A percentile compares a stretch with the other conserved stretches of the same genome.
phyloP scores from a whole-genome alignment of 345 rosid genomes.

The Camelina neglecta region DNA sequence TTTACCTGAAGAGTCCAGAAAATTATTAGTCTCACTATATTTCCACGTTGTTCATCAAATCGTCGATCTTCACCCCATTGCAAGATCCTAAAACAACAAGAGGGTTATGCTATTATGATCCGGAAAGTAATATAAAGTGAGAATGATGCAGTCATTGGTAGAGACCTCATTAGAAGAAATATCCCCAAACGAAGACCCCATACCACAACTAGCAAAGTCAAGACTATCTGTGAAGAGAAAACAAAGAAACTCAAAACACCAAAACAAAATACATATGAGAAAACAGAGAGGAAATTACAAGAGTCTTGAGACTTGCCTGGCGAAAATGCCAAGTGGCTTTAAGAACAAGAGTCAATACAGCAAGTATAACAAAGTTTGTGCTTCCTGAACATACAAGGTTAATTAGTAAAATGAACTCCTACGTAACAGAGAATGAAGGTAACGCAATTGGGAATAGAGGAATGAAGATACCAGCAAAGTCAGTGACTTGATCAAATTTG shows the following conservation, averaged over 20 bases:
- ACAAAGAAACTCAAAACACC: conserved; percentile 25
- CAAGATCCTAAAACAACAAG: conserved; percentile 56
- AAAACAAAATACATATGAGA: not conserved
- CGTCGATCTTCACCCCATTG: conserved; percentile 99
- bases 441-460: not conserved
- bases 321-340: conserved; percentile 89
- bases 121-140: not conserved
- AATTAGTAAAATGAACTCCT: not conserved
- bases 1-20: conserved; percentile 90
- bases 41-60: conserved; percentile 74
- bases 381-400: conserved; percentile 60
- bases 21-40: conserved; percentile 66
- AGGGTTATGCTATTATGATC: not conserved
- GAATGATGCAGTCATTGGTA: not conserved
- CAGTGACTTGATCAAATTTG: conserved; percentile 90
- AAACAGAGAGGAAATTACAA: not conserved
- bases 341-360: conserved; percentile 70
- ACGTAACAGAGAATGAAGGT: conserved; percentile 5
- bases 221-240: conserved; percentile 59
- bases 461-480: conserved; percentile 71
- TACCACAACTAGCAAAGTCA: conserved; percentile 64
- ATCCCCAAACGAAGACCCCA: conserved; percentile 93
- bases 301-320: conserved; percentile 55
- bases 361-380: conserved; percentile 80
- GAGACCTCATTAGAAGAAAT: conserved; percentile 83